phyloP scores from a whole-genome alignment of 208 protist genomes.

The Trypanosoma lewisi region DNA sequence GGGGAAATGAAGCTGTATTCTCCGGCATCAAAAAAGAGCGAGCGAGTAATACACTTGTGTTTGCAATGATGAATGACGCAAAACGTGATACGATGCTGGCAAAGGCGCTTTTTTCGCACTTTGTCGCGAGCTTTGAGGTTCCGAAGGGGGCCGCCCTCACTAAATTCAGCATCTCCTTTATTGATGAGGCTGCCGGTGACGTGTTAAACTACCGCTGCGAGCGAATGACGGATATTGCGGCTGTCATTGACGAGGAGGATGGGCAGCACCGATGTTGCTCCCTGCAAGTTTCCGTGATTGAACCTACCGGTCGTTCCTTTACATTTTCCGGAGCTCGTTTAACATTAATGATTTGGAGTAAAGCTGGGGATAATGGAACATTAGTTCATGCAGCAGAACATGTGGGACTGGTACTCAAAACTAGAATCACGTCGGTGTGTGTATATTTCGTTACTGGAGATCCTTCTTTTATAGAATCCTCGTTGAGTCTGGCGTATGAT shows the following conservation, averaged over 20 bases:
- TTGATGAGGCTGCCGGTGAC: conserved; percentile 42
- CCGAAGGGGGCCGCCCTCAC: conserved; percentile 27
- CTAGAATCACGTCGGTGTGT: conserved; percentile 36
- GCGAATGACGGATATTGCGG: conserved; percentile 47
- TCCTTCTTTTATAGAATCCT: conserved; percentile 18
- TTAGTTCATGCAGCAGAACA: conserved; percentile 33
- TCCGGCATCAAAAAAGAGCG: conserved; percentile 32
- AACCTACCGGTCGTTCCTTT: conserved; percentile 43
- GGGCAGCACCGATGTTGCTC: conserved; percentile 38
- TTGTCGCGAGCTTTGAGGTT: conserved; percentile 32
- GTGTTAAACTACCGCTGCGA: conserved; percentile 64
- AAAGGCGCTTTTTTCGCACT: conserved; percentile 47
- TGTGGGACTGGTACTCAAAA: conserved; percentile 36
- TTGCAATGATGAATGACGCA: conserved; percentile 29
- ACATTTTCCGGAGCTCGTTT: conserved; percentile 44
- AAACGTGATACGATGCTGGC: conserved; percentile 31
- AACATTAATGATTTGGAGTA: conserved; percentile 40
- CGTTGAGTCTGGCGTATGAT: too few relatives aligned
- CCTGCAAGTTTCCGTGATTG: conserved; percentile 38
- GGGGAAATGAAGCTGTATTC: conserved; percentile 25
- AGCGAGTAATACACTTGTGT: conserved; percentile 35
- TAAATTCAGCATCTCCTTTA: conserved; percentile 60
- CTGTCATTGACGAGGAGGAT: conserved; percentile 52
- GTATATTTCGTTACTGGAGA: conserved; percentile 31
- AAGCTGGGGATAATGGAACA: conserved; percentile 26